Evolutionary conservation across 78 protist species (phyloP).

Genomic region (Salpingoeca rosetta): DNA sequence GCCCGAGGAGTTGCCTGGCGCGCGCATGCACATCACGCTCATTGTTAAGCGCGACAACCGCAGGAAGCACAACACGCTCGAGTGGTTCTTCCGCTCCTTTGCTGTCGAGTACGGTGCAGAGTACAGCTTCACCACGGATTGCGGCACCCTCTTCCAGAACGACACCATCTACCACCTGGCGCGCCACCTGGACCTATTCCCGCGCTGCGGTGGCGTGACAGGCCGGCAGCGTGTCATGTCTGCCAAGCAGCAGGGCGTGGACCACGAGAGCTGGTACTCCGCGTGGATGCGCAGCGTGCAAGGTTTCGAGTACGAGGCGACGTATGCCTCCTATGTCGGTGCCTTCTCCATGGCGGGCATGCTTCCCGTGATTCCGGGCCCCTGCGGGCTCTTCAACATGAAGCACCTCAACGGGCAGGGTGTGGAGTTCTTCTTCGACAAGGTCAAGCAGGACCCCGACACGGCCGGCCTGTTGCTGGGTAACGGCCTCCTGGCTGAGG

Average conservation of each 20-base stretch:
- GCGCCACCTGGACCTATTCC: background rate
- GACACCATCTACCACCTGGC: slow-evolving; percentile 5
- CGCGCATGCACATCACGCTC: background rate
- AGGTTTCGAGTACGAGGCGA: slow-evolving; percentile 19
- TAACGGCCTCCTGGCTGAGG: slow-evolving; percentile 27
- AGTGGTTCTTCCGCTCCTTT: slow-evolving; percentile 27
- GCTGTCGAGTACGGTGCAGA: background rate
- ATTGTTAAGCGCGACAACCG: slow-evolving; percentile 19
- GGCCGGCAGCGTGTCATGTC: slow-evolving; percentile 31
- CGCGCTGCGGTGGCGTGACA: slow-evolving; percentile 4
- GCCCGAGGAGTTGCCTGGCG: background rate
- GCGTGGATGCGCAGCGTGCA: slow-evolving; percentile 12
- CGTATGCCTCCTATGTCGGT: slow-evolving; percentile 5
- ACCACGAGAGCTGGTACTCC: background rate
- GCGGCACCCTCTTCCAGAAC: slow-evolving; percentile 19
- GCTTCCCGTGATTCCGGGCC: slow-evolving; percentile 26
- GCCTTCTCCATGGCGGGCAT: slow-evolving; percentile 12
- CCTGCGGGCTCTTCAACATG: slow-evolving; percentile 19
- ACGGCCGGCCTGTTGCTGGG: slow-evolving; percentile 10
- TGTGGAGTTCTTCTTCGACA: slow-evolving; percentile 21
- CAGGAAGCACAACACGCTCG: slow-evolving; percentile 25
- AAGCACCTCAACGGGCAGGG: background rate
- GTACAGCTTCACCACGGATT: slow-evolving; percentile 25
- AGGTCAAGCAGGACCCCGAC: background rate
- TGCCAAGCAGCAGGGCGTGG: background rate